Percentiles rank a stretch among this genome's conserved stretches.
Evolutionary conservation across 306 rosid species (phyloP).

Genomic region (Albizia julibrissin): DNA sequence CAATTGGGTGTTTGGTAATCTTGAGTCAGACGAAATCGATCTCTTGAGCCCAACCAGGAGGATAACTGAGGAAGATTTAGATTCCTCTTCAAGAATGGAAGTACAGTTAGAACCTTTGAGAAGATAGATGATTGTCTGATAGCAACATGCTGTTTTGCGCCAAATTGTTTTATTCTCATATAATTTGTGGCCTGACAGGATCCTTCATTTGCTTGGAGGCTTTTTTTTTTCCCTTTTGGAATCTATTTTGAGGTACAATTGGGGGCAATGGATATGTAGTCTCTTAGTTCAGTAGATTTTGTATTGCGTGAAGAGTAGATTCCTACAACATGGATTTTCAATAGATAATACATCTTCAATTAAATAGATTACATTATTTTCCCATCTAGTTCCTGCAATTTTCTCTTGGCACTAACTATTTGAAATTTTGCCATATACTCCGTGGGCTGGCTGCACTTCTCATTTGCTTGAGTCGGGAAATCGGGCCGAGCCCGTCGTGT

Average conservation of each 20-base stretch:
- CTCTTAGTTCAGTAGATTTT: slow-evolving; percentile 23
- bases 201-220: slow-evolving; percentile 37
- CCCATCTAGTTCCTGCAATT: slow-evolving; percentile 25
- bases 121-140: slow-evolving; percentile 48
- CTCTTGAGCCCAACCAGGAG: slow-evolving; percentile 58
- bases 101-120: slow-evolving; percentile 86
- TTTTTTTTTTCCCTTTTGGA: neutral
- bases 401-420: slow-evolving; percentile 28
- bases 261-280: slow-evolving; percentile 27
- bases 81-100: slow-evolving; percentile 67
- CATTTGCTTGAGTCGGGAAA: slow-evolving; percentile 30
- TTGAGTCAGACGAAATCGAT: slow-evolving; percentile 80
- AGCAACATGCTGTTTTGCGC: slow-evolving; percentile 31
- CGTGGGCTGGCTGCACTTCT: slow-evolving; percentile 31
- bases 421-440: slow-evolving; percentile 17
- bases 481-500: too few species aligned
- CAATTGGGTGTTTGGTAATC: slow-evolving; percentile 87
- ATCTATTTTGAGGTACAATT: slow-evolving; percentile 29
- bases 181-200: slow-evolving; percentile 32
- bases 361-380: slow-evolving; percentile 35
- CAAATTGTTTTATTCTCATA: slow-evolving; percentile 28
- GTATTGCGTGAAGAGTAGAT: slow-evolving; percentile 37
- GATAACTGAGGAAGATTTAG: slow-evolving; percentile 50
- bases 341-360: slow-evolving; percentile 29
- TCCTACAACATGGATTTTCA: slow-evolving; percentile 9